phyloP scores from a whole-genome alignment of 176 grass and related monocot species.

The Microstegium vimineum region DNA sequence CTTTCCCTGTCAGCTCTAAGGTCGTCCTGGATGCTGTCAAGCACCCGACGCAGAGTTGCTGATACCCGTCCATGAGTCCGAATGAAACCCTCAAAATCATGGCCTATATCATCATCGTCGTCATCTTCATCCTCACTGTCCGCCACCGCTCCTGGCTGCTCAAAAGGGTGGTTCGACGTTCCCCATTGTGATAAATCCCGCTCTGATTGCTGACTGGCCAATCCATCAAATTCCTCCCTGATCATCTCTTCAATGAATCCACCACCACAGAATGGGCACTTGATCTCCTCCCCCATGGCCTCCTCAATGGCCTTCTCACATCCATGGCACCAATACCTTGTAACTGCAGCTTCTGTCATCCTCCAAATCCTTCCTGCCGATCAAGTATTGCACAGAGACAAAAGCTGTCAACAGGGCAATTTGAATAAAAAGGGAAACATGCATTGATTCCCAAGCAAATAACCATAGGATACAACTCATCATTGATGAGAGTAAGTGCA shows the following conservation, averaged over 20 bases:
- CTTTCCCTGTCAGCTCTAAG: constrained; percentile 51
- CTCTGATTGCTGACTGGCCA: constrained; percentile 30
- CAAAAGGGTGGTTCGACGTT: constrained; percentile 29
- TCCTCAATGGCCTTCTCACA: constrained; percentile 52
- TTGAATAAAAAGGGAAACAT: constrained; percentile 9
- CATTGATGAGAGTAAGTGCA: constrained; percentile 1
- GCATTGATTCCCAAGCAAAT: neutral
- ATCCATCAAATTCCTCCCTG: constrained; percentile 44
- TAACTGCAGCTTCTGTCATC: constrained; percentile 51
- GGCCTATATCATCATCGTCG: constrained; percentile 61
- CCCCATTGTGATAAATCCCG: constrained; percentile 53
- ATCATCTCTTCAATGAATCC: constrained; percentile 80
- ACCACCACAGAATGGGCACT: constrained; percentile 65
- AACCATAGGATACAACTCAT: constrained; percentile 5
- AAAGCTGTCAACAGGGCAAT: neutral
- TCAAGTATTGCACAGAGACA: constrained; percentile 7
- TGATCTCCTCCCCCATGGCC: constrained; percentile 55
- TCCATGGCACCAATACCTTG: constrained; percentile 82
- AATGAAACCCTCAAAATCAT: constrained; percentile 82
- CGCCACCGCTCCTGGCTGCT: constrained; percentile 18
- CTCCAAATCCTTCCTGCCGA: constrained; percentile 15
- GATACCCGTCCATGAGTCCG: constrained; percentile 59
- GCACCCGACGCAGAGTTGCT: constrained; percentile 53
- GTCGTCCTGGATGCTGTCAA: constrained; percentile 82
- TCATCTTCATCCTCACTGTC: constrained; percentile 66